Evolutionary conservation across 345 rosid genomes (phyloP).

Genomic region (Populus ilicifolia): DNA sequence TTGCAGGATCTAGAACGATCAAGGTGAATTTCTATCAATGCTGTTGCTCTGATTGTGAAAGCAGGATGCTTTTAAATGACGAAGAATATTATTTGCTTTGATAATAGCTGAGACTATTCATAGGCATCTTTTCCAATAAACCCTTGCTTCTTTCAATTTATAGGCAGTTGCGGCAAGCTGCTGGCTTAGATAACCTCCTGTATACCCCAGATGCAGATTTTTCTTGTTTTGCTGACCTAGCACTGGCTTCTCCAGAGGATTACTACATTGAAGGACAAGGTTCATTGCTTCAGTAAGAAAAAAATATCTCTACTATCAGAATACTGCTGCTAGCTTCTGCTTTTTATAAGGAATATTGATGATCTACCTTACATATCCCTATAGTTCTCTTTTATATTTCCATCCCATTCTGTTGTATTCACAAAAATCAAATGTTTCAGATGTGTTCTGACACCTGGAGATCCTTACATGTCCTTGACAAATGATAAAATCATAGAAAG

Average conservation of each 20-base stretch:
- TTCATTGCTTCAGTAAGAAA: slow-evolving; percentile 89
- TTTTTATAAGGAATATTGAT: not conserved
- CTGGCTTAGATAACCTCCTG: slow-evolving; percentile 87
- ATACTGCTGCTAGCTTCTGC: not conserved
- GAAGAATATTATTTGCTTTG: not conserved
- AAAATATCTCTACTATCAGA: not conserved
- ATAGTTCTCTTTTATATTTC: not conserved
- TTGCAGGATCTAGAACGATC: slow-evolving; percentile 70
- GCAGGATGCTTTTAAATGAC: not conserved
- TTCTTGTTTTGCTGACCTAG: slow-evolving; percentile 94
- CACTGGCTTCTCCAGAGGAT: slow-evolving; percentile 86
- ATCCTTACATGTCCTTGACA: slow-evolving; percentile 85
- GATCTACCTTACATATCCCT: not conserved
- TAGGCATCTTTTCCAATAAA: not conserved
- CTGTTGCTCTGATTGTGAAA: not conserved
- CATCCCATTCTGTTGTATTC: not conserved
- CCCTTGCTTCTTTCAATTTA: slow-evolving; percentile 11
- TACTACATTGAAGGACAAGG: slow-evolving; percentile 96
- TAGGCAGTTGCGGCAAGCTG: slow-evolving; percentile 78
- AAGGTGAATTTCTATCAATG: slow-evolving; percentile 44
- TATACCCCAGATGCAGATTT: slow-evolving; percentile 98
- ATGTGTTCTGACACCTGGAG: slow-evolving; percentile 92
- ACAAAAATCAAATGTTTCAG: slow-evolving; percentile 36
- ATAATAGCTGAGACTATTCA: not conserved
- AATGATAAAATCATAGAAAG: slow-evolving; percentile 80